Conservation (phyloP, 208 protist genomes). For the Trypanosoma caninum region DNA sequence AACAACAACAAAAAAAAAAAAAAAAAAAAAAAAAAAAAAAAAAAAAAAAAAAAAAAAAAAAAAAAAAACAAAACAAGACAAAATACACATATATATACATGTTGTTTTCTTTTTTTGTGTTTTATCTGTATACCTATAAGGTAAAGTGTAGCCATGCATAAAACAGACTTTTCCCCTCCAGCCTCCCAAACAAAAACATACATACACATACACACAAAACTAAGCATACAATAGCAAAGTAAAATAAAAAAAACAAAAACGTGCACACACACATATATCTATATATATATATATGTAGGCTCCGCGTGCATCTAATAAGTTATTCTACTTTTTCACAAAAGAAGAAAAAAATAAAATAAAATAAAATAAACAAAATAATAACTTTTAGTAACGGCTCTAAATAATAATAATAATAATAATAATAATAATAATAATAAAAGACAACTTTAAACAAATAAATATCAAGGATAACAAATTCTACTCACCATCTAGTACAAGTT, state of each 20-base stretch:
- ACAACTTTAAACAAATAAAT: too few species aligned
- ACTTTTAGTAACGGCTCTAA: neutral
- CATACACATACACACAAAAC: neutral
- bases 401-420: neutral
- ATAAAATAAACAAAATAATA: too few species aligned
- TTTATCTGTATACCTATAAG: too few species aligned
- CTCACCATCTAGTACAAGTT: neutral
- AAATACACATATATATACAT: too few species aligned
- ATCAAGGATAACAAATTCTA: too few species aligned
- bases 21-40: slow-evolving; percentile 20
- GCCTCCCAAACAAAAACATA: too few species aligned
- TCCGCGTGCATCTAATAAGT: neutral
- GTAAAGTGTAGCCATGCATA: too few species aligned
- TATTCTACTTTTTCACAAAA: neutral
- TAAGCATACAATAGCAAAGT: neutral
- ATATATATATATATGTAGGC: neutral
- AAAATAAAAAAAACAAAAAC: slow-evolving; percentile 12
- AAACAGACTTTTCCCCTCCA: too few species aligned
- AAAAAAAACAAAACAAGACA: slow-evolving; percentile 18
- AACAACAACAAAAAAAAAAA: neutral
- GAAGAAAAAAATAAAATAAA: slow-evolving; percentile 23
- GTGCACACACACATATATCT: slow-evolving; percentile 1
- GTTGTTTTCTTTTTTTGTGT: too few species aligned
- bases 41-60: neutral
- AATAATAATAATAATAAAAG: slow-evolving; percentile 16